phyloP scores from a whole-genome alignment of 2,329 filamentous ascomycete genomes.

The Dactylellina sp. region DNA sequence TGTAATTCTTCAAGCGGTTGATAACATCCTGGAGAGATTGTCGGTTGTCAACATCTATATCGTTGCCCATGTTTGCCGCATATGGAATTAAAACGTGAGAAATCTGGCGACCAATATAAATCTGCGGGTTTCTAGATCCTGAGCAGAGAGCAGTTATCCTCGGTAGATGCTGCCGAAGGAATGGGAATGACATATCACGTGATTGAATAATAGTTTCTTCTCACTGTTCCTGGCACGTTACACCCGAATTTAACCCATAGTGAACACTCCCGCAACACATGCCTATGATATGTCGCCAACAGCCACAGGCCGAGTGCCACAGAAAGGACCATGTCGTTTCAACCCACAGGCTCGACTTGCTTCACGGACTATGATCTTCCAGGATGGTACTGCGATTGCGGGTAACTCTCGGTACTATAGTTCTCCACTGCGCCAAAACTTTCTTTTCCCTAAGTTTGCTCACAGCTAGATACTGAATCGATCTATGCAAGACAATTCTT shows the following conservation, averaged over 20 bases:
- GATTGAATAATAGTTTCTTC: constrained; percentile 11
- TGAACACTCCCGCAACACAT: constrained; percentile 24
- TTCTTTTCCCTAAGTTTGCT: not conserved
- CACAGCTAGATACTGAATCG: no score
- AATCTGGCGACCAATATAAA: constrained; percentile 18
- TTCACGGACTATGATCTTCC: no score
- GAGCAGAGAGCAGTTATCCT: constrained; percentile 34
- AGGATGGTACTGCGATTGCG: no score
- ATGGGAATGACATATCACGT: constrained; percentile 44
- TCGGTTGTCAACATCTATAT: constrained; percentile 22
- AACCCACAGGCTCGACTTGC: no score
- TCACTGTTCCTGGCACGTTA: constrained; percentile 4
- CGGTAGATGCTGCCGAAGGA: constrained; percentile 43
- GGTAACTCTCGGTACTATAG: no score
- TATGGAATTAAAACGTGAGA: constrained; percentile 11
- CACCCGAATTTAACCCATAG: constrained; percentile 45
- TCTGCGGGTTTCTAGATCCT: constrained; percentile 30
- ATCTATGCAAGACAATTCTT: not conserved
- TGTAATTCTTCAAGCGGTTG: constrained; percentile 50
- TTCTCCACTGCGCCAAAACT: not conserved
- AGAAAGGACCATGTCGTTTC: no score
- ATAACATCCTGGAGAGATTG: constrained; percentile 46
- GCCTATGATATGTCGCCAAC: no score
- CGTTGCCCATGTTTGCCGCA: constrained; percentile 32
- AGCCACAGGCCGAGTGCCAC: no score